Base-by-base conservation (phyloP, 2,329 filamentous ascomycete species). In the Pyricularia grisea region DNA sequence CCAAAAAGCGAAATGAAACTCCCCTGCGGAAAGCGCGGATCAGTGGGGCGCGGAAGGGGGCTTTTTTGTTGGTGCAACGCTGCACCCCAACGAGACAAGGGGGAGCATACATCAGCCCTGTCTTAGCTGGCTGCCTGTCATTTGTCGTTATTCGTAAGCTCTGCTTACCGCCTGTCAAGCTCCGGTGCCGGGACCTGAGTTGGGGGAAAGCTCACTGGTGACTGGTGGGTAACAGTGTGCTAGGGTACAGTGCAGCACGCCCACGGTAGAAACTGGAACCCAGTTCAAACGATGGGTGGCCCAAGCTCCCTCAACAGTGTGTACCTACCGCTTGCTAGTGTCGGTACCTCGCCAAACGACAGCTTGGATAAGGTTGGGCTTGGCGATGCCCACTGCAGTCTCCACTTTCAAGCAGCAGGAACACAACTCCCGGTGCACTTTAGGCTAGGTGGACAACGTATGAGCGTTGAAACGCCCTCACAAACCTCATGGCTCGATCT, bases 241-340 rank as follows among this genome's bases (percentile, higher is more conserved):
- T 30, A 7, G 31, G 9, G 31, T 33, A 33, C 33, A 36, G 33
- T 36, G 4, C 33, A 5, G 33, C 14, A 36, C 33, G 11, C 12
- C 33, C 33, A 33, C 31, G 31, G 31, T 33, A 33, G 31, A 36
- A 36, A 36, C 33, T 36, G 11, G 33, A 36, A 36, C 33, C 33
- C 11, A 33, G 31, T 33, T 11, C 14, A 36, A 4, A 36, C 33
- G 4, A 36, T 36, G 33, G 33, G 36, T 70, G 72, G 73, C 71
- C 73, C 73, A 73, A 74, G 73, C 73, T 73, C 72, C 71, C 72
- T 71, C 71, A 73, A 72, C 71, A 73, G 42, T 1, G 12, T n/a
- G 12, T 50, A 7, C 42, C n/a, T n/a, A n/a, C n/a, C n/a, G n/a
- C n/a, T n/a, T n/a, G n/a, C n/a, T n/a, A 50, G 7, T 50, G 42